A percentile compares a stretch with the other conserved stretches of the same genome.
Evolutionary conservation across 2,329 filamentous ascomycete genomes (phyloP).

Genomic region (Fusarium guadeloupense): DNA sequence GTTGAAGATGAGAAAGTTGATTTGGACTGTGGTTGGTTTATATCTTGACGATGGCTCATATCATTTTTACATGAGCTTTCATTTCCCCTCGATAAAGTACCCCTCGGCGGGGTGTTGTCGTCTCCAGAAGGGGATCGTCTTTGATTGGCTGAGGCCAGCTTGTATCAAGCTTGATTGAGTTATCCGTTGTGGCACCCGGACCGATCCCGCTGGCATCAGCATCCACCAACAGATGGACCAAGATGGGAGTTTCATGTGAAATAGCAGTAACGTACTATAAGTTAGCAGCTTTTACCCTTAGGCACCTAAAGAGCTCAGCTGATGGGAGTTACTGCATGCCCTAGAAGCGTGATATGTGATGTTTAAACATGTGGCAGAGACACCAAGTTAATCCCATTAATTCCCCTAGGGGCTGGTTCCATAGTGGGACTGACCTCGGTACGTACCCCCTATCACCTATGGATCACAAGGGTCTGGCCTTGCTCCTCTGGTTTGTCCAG

Average conservation of each 20-base stretch:
- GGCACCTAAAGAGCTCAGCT: not conserved
- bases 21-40: conserved; percentile 3
- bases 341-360: not conserved
- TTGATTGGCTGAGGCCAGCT: conserved; percentile 22
- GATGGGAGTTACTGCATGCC: not conserved
- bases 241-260: not conserved
- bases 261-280: too few species aligned
- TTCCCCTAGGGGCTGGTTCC: conserved; percentile 1
- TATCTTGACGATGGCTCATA: conserved; percentile 16
- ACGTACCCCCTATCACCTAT: conserved; percentile 25
- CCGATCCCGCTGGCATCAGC: conserved; percentile 17
- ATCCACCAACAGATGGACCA: not conserved
- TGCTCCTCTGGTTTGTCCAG: conserved; percentile 32
- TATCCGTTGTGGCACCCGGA: conserved; percentile 17
- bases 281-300: too few species aligned
- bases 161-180: conserved; percentile 27
- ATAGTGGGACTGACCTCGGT: not conserved
- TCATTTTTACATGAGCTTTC: not conserved
- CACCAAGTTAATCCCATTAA: too few species aligned
- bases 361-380: not conserved
- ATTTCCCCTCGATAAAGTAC: conserved; percentile 15
- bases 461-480: conserved; percentile 36
- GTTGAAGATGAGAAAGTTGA: not conserved
- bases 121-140: conserved; percentile 1
- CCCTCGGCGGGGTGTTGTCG: conserved; percentile 35